Evolutionary conservation across 768 basidiomycete genomes (phyloP), one percentile per base, ranked within the genome.

Genomic region (Leucocoprinus sp.): DNA sequence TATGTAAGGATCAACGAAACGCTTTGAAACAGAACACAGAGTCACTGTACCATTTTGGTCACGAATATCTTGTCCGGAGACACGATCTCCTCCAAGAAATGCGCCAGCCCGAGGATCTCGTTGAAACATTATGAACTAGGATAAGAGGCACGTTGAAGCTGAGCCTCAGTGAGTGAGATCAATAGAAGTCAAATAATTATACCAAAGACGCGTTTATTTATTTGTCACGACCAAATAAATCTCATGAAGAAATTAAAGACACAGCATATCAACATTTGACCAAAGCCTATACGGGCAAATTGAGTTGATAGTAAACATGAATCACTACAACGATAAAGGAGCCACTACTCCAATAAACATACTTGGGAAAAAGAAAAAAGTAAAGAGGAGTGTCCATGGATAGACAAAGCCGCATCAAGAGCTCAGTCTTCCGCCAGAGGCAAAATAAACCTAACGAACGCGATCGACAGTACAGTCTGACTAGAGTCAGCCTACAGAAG

Each of bases 61-160:
- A 52, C 93, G 78, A 47, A 98, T 88, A 61, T 96, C 95, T 61
- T 93, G 93, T 3, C 95, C 93, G 53, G 88, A 87, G 14, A 93
- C 82, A 57, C 93, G 75, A 66, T 95, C 88, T 21, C 95, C 95
- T 45, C 93, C 93, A 14, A 97, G 71, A 63, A 97, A 96, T 15
- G 88, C 86, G 39, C 92, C 93, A 54, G 87, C 88, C 58, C 84
- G 69, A 52, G 90, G 85, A 79, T 93, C 90, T 62, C 89, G 82
- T 80, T 89, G 87, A 62, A 88, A 92, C 78, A 92, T 90, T 31
- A 43, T 28, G 40, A 27, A 37, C 42, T 34, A 31, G 23, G 31
- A 38, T 45, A 43, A 43, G 31, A 45, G 50, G 45, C 33, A 37
- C 40, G 28, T 9, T 24, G 33, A 33, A 26, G 44, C 19, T 41